These are phyloP conservation scores for Kazachstania viticola DNA, from an alignment of 805 yeast species.

Conservation along the genomic window DNA sequence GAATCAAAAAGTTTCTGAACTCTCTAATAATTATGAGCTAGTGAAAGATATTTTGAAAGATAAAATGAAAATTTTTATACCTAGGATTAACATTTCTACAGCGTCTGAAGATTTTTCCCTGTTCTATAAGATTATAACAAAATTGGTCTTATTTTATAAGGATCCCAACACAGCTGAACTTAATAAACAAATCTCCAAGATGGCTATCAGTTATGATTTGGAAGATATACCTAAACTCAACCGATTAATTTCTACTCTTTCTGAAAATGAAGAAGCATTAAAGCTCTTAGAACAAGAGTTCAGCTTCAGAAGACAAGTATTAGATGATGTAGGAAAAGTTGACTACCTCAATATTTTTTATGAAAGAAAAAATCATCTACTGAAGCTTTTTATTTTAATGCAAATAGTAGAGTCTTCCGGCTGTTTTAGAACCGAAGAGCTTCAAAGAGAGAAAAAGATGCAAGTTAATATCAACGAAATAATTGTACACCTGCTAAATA, in stretches of 20 bases:
- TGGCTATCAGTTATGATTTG: constrained; percentile 60
- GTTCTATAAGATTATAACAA: constrained; percentile 48
- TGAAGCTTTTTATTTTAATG: constrained; percentile 36
- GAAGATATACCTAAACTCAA: constrained; percentile 44
- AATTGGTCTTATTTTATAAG: constrained; percentile 48
- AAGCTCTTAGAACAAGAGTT: constrained; percentile 35
- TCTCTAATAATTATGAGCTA: constrained; percentile 28
- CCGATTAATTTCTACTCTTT: constrained; percentile 37
- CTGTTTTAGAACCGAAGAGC: constrained; percentile 16
- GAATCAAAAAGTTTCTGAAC: constrained; percentile 41
- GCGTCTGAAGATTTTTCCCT: constrained; percentile 67
- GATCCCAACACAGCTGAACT: constrained; percentile 57
- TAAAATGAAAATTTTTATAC: constrained; percentile 51
- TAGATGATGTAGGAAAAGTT: constrained; percentile 38
- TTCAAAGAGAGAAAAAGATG: constrained; percentile 31
- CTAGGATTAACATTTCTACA: constrained; percentile 52
- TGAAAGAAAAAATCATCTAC: constrained; percentile 27
- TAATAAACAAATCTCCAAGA: constrained; percentile 49
- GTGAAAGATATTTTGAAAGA: constrained; percentile 27
- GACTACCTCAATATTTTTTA: constrained; percentile 32
- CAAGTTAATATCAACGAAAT: constrained; percentile 56
- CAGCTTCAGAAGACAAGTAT: constrained; percentile 35
- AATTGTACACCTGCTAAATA: constrained; percentile 57
- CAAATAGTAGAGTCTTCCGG: constrained; percentile 31
- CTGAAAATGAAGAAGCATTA: constrained; percentile 34